Conservation (phyloP, 805 yeast genomes). For the Teunomyces lycoperdinae region DNA sequence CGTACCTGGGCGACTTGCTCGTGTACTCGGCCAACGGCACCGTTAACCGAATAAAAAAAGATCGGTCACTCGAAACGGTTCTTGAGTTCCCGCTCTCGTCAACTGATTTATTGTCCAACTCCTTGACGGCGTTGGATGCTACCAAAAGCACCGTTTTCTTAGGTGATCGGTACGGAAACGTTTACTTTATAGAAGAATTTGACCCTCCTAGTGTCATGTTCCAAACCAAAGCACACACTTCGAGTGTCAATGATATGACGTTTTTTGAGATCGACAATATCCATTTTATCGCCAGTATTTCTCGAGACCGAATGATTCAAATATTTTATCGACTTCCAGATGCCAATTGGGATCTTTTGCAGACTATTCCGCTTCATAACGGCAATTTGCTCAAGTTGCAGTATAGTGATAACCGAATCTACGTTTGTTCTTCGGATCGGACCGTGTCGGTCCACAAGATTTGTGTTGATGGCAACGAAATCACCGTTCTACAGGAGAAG, state of each 20-base stretch:
- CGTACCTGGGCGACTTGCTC: constrained; percentile 27
- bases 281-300: constrained; percentile 45
- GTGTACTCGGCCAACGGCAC: constrained; percentile 45
- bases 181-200: constrained; percentile 25
- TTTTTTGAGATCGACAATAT: constrained; percentile 26
- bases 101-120: constrained; percentile 36
- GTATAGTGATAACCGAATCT: constrained; percentile 30
- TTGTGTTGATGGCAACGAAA: constrained; percentile 16
- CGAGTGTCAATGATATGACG: constrained; percentile 46
- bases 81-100: constrained; percentile 19
- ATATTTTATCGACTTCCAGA: constrained; percentile 31
- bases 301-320: constrained; percentile 65
- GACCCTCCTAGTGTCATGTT: constrained; percentile 11
- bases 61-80: constrained; percentile 6
- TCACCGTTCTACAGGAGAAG: constrained; percentile 37
- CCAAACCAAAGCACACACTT: constrained; percentile 48
- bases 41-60: constrained; percentile 26
- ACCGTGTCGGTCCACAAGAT: constrained; percentile 53
- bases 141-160: constrained; percentile 23
- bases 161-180: constrained; percentile 52
- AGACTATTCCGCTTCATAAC: constrained; percentile 59
- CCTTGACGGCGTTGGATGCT: constrained; percentile 41
- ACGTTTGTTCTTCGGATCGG: constrained; percentile 61
- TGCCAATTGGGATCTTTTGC: constrained; percentile 49
- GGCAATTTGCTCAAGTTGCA: constrained; percentile 47